Base-by-base conservation (phyloP, 1,139 yeast species). In the Hanseniaspora uvarum region DNA sequence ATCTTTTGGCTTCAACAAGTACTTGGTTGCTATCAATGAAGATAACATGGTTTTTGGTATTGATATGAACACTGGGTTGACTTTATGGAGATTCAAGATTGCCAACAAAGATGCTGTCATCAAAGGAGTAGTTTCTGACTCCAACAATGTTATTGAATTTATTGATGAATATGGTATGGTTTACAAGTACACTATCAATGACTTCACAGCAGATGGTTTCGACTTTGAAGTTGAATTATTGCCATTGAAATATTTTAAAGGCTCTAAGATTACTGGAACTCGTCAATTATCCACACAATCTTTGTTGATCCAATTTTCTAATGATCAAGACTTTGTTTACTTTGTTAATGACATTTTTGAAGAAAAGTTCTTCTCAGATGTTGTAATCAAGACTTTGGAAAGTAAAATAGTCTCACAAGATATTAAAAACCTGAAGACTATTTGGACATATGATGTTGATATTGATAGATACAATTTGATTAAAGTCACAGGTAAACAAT, bases 1-100 rank as follows among this genome's bases (percentile, higher is more conserved):
- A 11, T 58, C 67, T 23, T 79, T 79, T 68, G 84, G 84, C 0
- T 72, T 77, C 56, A 64, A 70, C 24, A 79, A 80, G 59, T 63
- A 66, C 10, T 62, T 80, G 36, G 68, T 79, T 2, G 70, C 73
- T 0, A 71, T 74, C 2, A 73, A 81, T 0, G 60, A 61, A 14
- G 61, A 63, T 34, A 79, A 79, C 5, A 68, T 69, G 46, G 57
- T 77, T 2, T 65, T 71, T 33, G 80, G 79, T 0, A 62, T 78
- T 23, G 73, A 77, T 57, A 67, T 76, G 2, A 59, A 67, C 2
- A 61, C 63, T 19, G 80, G 80, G 16, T 56, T 61, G 3, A 52
- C 62, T 14, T 61, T 63, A 3, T 80, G 84, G 84, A 62, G 60
- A 7, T 57, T 70, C 31, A 67, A 68, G 18, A 61, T 70, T 12